phyloP scores from a whole-genome alignment of 768 basidiomycete genomes.

The Hygrophorus russula region DNA sequence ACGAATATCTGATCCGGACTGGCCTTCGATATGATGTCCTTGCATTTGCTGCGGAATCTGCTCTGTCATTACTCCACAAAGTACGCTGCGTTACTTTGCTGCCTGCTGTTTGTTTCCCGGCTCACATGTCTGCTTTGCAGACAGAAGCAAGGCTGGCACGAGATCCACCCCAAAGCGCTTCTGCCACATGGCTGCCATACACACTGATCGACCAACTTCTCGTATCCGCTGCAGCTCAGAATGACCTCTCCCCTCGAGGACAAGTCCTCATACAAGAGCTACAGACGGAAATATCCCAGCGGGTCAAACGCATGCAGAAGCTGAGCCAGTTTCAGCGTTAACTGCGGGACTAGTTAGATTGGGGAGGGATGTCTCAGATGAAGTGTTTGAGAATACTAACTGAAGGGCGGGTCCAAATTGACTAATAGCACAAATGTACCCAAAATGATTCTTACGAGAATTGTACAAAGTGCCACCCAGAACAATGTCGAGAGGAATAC shows the following conservation, averaged over 20 bases:
- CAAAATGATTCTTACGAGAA: too few relatives aligned
- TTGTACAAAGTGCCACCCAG: too few relatives aligned
- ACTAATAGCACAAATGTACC: too few relatives aligned
- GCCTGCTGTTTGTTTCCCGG: conserved; percentile 1
- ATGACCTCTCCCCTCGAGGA: conserved; percentile 31
- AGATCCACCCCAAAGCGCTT: conserved; percentile 41
- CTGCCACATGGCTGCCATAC: conserved; percentile 73
- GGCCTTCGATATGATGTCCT: conserved; percentile 73
- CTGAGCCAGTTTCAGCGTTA: conserved; percentile 27
- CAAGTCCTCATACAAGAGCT: conserved; percentile 30
- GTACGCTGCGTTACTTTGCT: conserved; percentile 25
- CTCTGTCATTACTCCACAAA: conserved; percentile 59
- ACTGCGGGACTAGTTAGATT: too few relatives aligned
- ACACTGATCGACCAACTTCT: conserved; percentile 77
- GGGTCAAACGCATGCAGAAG: conserved; percentile 61
- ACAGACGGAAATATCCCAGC: conserved; percentile 47
- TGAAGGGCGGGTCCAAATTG: too few relatives aligned
- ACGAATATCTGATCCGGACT: conserved; percentile 74
- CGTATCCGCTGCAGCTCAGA: conserved; percentile 44
- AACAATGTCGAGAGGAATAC: too few relatives aligned
- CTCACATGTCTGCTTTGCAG: conserved; percentile 20
- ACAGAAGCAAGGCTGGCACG: conserved; percentile 42
- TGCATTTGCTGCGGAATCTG: conserved; percentile 65
- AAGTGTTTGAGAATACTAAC: too few relatives aligned
- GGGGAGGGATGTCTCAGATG: too few relatives aligned